Evolutionary conservation across 2,329 filamentous ascomycete genomes (phyloP), one percentile per base, ranked within the genome.

Genomic region (Colletotrichum eremochloae): DNA sequence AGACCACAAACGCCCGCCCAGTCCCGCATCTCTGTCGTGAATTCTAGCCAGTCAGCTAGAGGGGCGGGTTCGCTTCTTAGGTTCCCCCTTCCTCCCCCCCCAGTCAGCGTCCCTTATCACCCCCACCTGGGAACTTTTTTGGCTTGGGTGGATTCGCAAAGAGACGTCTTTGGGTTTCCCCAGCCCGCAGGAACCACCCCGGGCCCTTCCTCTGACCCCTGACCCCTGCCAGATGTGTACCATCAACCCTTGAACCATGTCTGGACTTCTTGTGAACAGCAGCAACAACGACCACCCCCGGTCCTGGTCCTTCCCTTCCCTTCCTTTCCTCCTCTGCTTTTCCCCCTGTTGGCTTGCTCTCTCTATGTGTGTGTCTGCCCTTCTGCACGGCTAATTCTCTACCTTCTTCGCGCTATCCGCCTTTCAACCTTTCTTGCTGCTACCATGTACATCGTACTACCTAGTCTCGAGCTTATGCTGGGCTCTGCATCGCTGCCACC

Each of bases 51-150:
- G 50, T 72, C 60, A 68, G 36, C 29, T 8, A 11, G 12, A 20
- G 15, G 33, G 20, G 36, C 14, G 36, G 15, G 3, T 20, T 24
- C 53, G 36, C 7, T 38, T 15, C 55, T 60, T 69, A 62, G 56
- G 29, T 24, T 24, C 24, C 24, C 24, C 24, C 24, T 24, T 24
- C 24, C 24, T 24, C 24, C 24, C 24, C 24, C 24, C 24, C 24
- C 24, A 24, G 24, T 24, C 48, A 40, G 46, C 48, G 33, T 57
- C 61, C 62, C 71, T 73, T 71, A 70, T 71, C 71, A 67, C 67
- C 67, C 71, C 67, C 67, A 67, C 67, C 29, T 71, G 62, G 66
- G 67, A 73, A 73, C 67, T 71, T 73, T 71, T 71, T 70, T 65
- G 70, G 61, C 66, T 62, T 36, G 62, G 52, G 61, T 70, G 71